Evolutionary conservation across 2,329 filamentous ascomycete genomes (phyloP), one percentile per base, ranked within the genome.

Genomic region (Neurospora sp.): DNA sequence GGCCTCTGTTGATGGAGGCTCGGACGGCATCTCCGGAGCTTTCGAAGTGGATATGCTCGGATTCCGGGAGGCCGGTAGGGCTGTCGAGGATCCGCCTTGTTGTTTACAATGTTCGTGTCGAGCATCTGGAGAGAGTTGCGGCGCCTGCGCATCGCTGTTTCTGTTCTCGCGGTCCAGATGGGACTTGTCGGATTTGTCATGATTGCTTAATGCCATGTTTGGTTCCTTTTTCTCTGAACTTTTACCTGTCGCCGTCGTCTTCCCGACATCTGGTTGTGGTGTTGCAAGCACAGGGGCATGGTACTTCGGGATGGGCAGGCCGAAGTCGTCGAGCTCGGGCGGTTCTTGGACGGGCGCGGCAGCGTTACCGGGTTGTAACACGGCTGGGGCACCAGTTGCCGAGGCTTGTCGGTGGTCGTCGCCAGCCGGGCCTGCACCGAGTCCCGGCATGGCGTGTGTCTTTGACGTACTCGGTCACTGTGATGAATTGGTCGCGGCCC

Each of bases 271-370:
- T 37, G 28, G 28, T 28, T 28, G 28, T 28, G 28, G 28, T 28
- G 28, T 28, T 28, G 28, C 28, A 28, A 28, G 28, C 28, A 28
- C 28, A 28, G 28, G 28, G 28, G 28, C 28, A 28, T 67, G 69
- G 77, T 80, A 75, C 78, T 83, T 86, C 77, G 83, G 84, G 72
- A 90, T 85, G 19, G 89, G 89, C 73, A 92, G 81, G 67, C 90
- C 90, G 77, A 92, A 92, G 74, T 92, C 90, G 78, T 92, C 90
- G 71, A 88, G 80, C 75, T 90, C 87, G 67, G 76, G 78, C 70
- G 74, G 76, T 72, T 75, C 76, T 71, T 76, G 74, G 72, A 77
- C 75, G 39, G 39, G 4, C 39, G 39, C 39, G 39, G 15, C 39
- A 17, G 6, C 76, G 78, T 79, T 73, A 73, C 12, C 52, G 12